These are phyloP conservation scores for Knoxia roxburghii DNA, from an alignment of 257 asterid species.

Conservation along the genomic window DNA sequence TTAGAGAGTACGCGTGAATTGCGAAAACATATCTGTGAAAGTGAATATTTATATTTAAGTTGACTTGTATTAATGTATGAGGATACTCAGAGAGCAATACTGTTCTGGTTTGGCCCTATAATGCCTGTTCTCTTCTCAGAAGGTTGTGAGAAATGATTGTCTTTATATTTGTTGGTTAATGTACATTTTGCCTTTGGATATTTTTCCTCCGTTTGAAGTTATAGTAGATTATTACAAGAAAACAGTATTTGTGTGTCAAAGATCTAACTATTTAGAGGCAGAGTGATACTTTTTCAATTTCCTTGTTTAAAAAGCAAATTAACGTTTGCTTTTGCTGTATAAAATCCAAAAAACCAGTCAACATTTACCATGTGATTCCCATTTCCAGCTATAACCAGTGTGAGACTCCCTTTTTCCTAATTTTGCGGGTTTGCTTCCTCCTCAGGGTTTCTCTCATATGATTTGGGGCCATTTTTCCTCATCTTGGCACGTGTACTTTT, in stretches of 20 bases:
- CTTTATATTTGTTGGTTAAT: background rate
- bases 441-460: background rate
- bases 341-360: slow-evolving; percentile 1
- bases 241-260: background rate
- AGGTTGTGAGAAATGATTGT: background rate
- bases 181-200: too few relatives aligned
- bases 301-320: background rate
- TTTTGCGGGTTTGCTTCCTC: slow-evolving; percentile 10
- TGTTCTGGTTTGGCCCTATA: background rate
- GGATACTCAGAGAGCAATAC: background rate
- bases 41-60: background rate
- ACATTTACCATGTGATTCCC: slow-evolving; percentile 1
- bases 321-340: background rate
- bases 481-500: slow-evolving; percentile 6
- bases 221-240: background rate
- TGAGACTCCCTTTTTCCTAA: slow-evolving; percentile 7
- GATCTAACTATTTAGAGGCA: background rate
- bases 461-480: background rate
- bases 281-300: background rate
- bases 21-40: background rate
- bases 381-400: slow-evolving; percentile 5
- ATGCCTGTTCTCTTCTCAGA: background rate
- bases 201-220: background rate
- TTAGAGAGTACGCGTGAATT: too few relatives aligned
- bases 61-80: background rate